Conservation (phyloP, 768 basidiomycete genomes). For the Mycena kentingensis region DNA sequence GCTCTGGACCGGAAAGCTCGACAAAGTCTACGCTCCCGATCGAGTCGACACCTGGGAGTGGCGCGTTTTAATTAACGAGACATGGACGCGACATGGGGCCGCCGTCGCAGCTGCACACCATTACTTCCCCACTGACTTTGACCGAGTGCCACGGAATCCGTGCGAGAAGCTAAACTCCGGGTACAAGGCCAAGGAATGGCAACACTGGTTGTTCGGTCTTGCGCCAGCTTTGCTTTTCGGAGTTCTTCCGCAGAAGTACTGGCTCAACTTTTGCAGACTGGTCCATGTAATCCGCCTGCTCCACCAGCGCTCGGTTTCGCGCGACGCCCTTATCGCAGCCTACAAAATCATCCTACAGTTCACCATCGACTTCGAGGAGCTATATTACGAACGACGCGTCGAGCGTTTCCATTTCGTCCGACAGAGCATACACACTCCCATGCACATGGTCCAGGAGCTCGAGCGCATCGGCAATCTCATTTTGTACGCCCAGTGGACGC, state of each 20-base stretch:
- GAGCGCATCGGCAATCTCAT: slow-evolving; percentile 25
- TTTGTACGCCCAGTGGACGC: slow-evolving; percentile 20
- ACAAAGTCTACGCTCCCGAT: background rate
- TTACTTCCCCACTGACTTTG: slow-evolving; percentile 1
- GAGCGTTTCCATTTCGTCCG: slow-evolving; percentile 32
- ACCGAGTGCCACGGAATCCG: slow-evolving; percentile 4
- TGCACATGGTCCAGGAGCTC: too few species aligned
- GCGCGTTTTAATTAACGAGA: background rate
- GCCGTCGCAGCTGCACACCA: background rate
- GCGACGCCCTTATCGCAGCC: slow-evolving; percentile 5
- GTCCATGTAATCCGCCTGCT: slow-evolving; percentile 27
- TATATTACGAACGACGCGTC: slow-evolving; percentile 25
- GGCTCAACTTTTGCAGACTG: slow-evolving; percentile 29
- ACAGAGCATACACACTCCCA: too few species aligned
- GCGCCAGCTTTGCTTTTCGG: slow-evolving; percentile 28
- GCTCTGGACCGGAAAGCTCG: slow-evolving; percentile 24
- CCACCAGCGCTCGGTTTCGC: slow-evolving; percentile 16
- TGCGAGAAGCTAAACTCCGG: slow-evolving; percentile 19
- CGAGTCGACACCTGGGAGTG: background rate
- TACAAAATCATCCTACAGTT: slow-evolving; percentile 22
- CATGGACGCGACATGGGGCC: slow-evolving; percentile 1
- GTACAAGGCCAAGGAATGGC: slow-evolving; percentile 23
- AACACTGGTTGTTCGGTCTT: slow-evolving; percentile 15
- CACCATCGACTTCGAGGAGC: slow-evolving; percentile 27
- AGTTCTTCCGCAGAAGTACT: slow-evolving; percentile 28